phyloP scores from a whole-genome alignment of 2,329 filamentous ascomycete genomes.

The Fusarium kyushuense region DNA sequence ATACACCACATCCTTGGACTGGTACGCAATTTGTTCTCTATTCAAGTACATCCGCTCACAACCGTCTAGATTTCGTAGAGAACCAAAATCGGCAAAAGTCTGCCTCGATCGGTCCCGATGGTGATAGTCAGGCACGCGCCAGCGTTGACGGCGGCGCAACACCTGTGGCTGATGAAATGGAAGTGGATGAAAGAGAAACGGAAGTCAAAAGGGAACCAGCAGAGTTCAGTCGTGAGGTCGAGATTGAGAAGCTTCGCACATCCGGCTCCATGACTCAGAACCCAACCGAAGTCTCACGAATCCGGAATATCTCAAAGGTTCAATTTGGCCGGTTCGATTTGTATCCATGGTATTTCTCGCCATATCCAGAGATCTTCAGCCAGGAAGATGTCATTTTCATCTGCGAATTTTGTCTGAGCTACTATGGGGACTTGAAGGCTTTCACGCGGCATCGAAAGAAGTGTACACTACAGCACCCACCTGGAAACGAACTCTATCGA shows the following conservation, averaged over 20 bases:
- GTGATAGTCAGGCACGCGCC: constrained; percentile 59
- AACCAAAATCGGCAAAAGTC: constrained; percentile 61
- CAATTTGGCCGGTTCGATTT: constrained; percentile 94
- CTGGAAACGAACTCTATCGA: constrained; percentile 97
- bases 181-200: constrained; percentile 64
- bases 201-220: constrained; percentile 62
- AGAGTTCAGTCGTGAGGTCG: constrained; percentile 83
- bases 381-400: constrained; percentile 93
- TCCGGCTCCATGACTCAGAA: constrained; percentile 99
- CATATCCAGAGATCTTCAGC: constrained; percentile 90
- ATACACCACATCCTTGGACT: constrained; percentile 66
- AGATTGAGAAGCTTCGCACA: constrained; percentile 95
- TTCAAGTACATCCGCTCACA: neutral
- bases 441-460: constrained; percentile 90
- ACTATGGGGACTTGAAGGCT: constrained; percentile 85
- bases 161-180: constrained; percentile 64
- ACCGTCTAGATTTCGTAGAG: constrained; percentile 60
- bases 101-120: constrained; percentile 57
- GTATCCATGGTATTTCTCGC: constrained; percentile 99
- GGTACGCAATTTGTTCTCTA: constrained; percentile 43
- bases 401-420: constrained; percentile 95
- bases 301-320: constrained; percentile 92
- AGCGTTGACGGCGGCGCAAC: constrained; percentile 60
- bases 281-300: constrained; percentile 94
- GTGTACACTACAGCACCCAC: constrained; percentile 90